phyloP scores from a whole-genome alignment of 2,329 filamentous ascomycete species.

The Ceratocystis diversiconidia region DNA sequence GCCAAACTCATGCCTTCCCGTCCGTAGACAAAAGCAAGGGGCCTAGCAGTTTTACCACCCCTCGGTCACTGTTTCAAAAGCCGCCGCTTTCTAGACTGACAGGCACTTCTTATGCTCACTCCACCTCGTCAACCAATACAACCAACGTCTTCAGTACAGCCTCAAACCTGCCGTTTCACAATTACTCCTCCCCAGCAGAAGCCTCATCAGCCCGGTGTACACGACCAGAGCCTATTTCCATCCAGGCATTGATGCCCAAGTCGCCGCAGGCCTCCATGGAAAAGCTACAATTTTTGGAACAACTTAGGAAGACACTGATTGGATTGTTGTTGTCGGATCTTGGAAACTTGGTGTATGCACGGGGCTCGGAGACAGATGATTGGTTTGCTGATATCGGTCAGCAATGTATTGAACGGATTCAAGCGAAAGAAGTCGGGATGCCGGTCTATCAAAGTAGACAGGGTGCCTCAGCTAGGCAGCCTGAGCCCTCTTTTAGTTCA shows the following conservation, averaged over 20 bases:
- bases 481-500: not conserved
- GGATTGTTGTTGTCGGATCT: slow-evolving; percentile 81
- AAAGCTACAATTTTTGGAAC: slow-evolving; percentile 63
- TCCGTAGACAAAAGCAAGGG: not conserved
- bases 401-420: slow-evolving; percentile 48
- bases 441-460: not conserved
- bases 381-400: slow-evolving; percentile 65
- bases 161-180: slow-evolving; percentile 30
- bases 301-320: slow-evolving; percentile 64
- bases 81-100: slow-evolving; percentile 46
- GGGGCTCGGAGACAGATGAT: slow-evolving; percentile 79
- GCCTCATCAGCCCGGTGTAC: slow-evolving; percentile 39
- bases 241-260: slow-evolving; percentile 51
- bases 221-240: slow-evolving; percentile 52
- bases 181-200: slow-evolving; percentile 31
- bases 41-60: slow-evolving; percentile 34
- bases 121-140: slow-evolving; percentile 43
- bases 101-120: slow-evolving; percentile 43
- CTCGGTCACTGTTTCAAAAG: slow-evolving; percentile 78
- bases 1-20: not conserved
- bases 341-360: slow-evolving; percentile 70
- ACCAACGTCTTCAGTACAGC: slow-evolving; percentile 42
- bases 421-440: slow-evolving; percentile 26
- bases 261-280: slow-evolving; percentile 42
- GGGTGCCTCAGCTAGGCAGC: not conserved